Percentiles rank a stretch among this genome's conserved stretches.
These are phyloP conservation scores for Corymbia calophylla DNA, from an alignment of 441 rosid genomes.

Conservation along the genomic window DNA sequence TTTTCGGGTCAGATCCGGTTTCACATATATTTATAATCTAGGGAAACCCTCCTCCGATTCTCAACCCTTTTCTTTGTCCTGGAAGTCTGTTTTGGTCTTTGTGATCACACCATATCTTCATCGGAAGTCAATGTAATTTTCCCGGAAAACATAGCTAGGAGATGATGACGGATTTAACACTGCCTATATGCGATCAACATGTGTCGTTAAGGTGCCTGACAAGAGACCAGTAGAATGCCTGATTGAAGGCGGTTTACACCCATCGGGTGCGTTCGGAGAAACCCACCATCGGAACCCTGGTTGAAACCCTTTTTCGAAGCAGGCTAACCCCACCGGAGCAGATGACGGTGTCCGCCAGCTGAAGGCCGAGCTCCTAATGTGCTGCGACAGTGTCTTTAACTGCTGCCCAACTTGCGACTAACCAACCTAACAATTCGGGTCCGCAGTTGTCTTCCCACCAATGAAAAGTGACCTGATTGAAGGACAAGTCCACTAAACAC, in stretches of 20 bases:
- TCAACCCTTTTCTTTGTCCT: not conserved
- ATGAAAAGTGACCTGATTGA: too few relatives aligned
- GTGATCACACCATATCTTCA: not conserved
- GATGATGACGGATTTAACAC: not conserved
- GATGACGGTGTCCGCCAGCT: not conserved
- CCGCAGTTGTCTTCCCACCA: too few relatives aligned
- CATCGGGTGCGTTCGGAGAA: not conserved
- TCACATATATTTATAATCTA: not conserved
- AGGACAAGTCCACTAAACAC: too few relatives aligned
- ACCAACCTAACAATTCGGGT: too few relatives aligned
- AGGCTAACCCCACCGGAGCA: not conserved
- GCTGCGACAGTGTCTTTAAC: not conserved
- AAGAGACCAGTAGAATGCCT: not conserved
- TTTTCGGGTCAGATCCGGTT: not conserved
- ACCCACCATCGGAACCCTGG: not conserved
- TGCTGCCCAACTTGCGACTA: too few relatives aligned
- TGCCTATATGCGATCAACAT: not conserved
- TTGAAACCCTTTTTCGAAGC: not conserved
- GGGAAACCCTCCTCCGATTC: not conserved
- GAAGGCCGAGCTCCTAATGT: not conserved
- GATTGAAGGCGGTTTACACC: not conserved
- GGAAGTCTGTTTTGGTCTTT: not conserved
- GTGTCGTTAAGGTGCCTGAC: not conserved
- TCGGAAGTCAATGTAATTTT: not conserved
- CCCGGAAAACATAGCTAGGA: not conserved